Evolutionary conservation across 202 grass and related monocot genomes (phyloP).

Genomic region (Carex arenaria): DNA sequence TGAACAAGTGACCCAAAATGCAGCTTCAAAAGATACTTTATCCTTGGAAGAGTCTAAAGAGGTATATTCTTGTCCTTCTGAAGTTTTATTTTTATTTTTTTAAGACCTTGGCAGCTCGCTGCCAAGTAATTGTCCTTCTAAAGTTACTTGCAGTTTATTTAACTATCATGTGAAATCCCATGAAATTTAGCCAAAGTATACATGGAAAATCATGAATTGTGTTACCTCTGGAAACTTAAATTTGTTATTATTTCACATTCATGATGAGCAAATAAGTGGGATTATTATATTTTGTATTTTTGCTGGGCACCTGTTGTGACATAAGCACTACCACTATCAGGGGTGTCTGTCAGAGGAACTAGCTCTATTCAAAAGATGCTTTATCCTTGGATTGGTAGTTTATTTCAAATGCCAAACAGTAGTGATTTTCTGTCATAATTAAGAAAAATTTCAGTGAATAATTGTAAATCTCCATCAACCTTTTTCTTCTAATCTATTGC

Average conservation of each 20-base stretch:
- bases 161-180: background rate
- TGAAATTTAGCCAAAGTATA: background rate
- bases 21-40: constrained; percentile 2
- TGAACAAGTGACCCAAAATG: constrained; percentile 19
- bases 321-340: background rate
- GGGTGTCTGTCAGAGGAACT: background rate
- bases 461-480: background rate
- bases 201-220: background rate
- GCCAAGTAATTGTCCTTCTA: background rate
- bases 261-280: background rate
- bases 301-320: background rate
- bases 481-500: background rate
- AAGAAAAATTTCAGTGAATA: background rate
- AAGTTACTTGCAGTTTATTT: constrained; percentile 6
- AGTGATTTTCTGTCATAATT: background rate
- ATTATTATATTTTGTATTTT: constrained; percentile 6
- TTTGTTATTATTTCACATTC: background rate
- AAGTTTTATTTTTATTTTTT: background rate
- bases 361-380: background rate
- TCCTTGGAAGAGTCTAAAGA: background rate
- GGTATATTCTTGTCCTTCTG: constrained; percentile 12
- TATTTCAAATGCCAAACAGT: background rate
- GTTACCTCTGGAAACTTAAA: background rate
- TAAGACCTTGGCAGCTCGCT: no score
- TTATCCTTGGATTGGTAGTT: background rate